Evolutionary conservation across 1,284 basidiomycete species (phyloP).

Genomic region (Xerocomus cyaneibrunnescens): DNA sequence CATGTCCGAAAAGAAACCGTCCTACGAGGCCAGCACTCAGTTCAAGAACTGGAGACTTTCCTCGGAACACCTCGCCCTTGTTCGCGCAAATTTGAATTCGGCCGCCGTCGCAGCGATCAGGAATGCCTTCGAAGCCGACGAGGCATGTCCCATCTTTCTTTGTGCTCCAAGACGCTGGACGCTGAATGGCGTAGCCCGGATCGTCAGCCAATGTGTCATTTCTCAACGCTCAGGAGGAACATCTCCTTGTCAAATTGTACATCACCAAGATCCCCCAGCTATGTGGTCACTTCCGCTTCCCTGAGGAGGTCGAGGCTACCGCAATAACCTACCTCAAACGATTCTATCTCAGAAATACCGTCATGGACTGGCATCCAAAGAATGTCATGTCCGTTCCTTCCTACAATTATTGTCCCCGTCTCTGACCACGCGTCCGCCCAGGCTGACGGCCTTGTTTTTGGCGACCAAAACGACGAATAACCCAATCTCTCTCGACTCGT

Average conservation of each 20-base stretch:
- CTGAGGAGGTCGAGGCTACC: conserved; percentile 91
- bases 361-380: conserved; percentile 99
- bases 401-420: neutral
- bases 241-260: conserved; percentile 88
- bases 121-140: conserved; percentile 74
- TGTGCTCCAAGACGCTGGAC: no score
- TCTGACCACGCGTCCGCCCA: conserved; percentile 36
- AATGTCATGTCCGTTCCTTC: conserved; percentile 83
- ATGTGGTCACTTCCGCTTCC: conserved; percentile 83
- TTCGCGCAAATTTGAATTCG: conserved; percentile 67
- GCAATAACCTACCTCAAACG: conserved; percentile 92
- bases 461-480: conserved; percentile 97
- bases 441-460: conserved; percentile 94
- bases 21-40: conserved; percentile 86
- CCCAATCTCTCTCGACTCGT: conserved; percentile 83
- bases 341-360: conserved; percentile 97
- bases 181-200: conserved; percentile 22
- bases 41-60: conserved; percentile 89
- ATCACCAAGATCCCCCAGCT: conserved; percentile 83
- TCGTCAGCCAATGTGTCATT: conserved; percentile 24
- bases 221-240: conserved; percentile 76
- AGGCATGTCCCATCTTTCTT: no score
- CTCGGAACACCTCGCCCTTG: conserved; percentile 53
- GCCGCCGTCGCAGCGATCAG: conserved; percentile 75
- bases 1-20: conserved; percentile 27